These are phyloP conservation scores for Suillus hirtellus DNA, from an alignment of 768 basidiomycete genomes.

Conservation along the genomic window DNA sequence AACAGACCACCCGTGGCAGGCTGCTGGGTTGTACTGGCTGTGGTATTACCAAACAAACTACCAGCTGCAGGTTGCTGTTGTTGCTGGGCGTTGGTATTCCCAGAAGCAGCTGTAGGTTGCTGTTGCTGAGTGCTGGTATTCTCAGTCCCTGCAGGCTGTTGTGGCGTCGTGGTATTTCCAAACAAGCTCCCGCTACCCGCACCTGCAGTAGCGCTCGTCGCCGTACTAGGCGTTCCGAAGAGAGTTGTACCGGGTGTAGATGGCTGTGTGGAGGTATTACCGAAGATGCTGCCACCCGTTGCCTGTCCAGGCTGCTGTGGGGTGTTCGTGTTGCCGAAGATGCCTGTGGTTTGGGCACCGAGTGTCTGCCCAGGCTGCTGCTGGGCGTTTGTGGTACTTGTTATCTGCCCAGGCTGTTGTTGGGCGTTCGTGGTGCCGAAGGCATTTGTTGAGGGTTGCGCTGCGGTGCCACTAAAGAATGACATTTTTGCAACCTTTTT, in stretches of 20 bases:
- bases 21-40: conserved; percentile 17
- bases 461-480: conserved; percentile 11
- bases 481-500: conserved; percentile 10
- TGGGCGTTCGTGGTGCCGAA: conserved; percentile 15
- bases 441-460: conserved; percentile 1
- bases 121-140: conserved; percentile 14
- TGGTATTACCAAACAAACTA: conserved; percentile 26
- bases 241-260: conserved; percentile 15
- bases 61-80: conserved; percentile 24
- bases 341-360: neutral
- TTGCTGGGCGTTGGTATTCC: conserved; percentile 15
- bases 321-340: conserved; percentile 15
- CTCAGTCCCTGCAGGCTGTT: conserved; percentile 17
- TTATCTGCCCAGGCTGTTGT: conserved; percentile 11
- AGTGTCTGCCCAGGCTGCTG: conserved; percentile 8
- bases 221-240: conserved; percentile 2
- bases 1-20: conserved; percentile 21
- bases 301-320: conserved; percentile 11
- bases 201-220: conserved; percentile 4
- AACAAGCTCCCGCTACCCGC: conserved; percentile 12
- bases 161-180: conserved; percentile 12
- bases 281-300: conserved; percentile 24
- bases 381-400: conserved; percentile 16
- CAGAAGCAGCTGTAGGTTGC: conserved; percentile 24
- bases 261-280: conserved; percentile 21